phyloP scores from a whole-genome alignment of 805 yeast species.

The Barnettozyma vustinii region DNA sequence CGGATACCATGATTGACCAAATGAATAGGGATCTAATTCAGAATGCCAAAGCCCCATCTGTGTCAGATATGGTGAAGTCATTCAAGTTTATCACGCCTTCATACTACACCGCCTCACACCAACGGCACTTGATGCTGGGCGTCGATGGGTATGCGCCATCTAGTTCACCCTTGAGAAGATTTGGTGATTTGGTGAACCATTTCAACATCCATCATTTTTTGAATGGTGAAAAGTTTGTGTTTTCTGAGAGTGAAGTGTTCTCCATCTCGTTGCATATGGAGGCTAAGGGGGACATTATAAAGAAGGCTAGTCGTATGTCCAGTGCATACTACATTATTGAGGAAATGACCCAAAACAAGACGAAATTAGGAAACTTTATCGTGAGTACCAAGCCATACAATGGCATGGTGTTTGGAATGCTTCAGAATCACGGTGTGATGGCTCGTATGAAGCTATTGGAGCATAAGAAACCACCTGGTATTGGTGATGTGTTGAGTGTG shows the following conservation, averaged over 20 bases:
- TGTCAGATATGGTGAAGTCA: slow-evolving; percentile 38
- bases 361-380: slow-evolving; percentile 28
- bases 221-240: slow-evolving; percentile 23
- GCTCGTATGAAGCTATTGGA: slow-evolving; percentile 27
- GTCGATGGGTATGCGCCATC: slow-evolving; percentile 59
- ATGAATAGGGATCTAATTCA: slow-evolving; percentile 21
- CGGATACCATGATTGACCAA: slow-evolving; percentile 20
- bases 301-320: slow-evolving; percentile 25
- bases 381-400: slow-evolving; percentile 38
- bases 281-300: slow-evolving; percentile 37
- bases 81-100: slow-evolving; percentile 49
- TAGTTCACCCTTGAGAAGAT: slow-evolving; percentile 87
- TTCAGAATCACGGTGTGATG: slow-evolving; percentile 27
- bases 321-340: slow-evolving; percentile 34
- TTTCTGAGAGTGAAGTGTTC: slow-evolving; percentile 30
- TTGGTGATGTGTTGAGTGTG: slow-evolving; percentile 39
- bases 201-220: slow-evolving; percentile 58
- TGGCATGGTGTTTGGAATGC: slow-evolving; percentile 29
- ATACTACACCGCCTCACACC: slow-evolving; percentile 39
- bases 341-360: slow-evolving; percentile 19
- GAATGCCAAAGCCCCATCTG: slow-evolving; percentile 21
- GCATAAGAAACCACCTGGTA: slow-evolving; percentile 27
- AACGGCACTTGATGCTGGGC: slow-evolving; percentile 59
- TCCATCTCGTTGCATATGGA: slow-evolving; percentile 39
- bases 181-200: slow-evolving; percentile 75